phyloP scores from a whole-genome alignment of 2,329 filamentous ascomycete species.

The Macrophomina tecta region DNA sequence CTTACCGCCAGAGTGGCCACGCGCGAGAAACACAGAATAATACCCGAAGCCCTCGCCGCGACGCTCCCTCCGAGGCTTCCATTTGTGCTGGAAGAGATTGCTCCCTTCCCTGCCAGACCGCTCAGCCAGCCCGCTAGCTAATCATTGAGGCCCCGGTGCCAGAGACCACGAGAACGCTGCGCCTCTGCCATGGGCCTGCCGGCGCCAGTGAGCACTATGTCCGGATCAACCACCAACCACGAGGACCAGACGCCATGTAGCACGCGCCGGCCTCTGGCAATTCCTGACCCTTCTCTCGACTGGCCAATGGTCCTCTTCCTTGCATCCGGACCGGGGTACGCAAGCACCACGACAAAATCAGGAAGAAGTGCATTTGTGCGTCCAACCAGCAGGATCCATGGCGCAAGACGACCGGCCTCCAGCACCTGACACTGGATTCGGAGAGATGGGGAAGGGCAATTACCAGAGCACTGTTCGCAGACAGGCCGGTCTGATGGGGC shows the following conservation, averaged over 20 bases:
- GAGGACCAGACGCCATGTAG: slow-evolving; percentile 5
- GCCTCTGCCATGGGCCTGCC: slow-evolving; percentile 11
- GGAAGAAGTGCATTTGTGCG: slow-evolving; percentile 16
- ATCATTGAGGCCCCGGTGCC: neutral
- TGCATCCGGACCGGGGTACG: slow-evolving; percentile 11
- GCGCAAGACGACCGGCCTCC: neutral
- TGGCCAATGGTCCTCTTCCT: slow-evolving; percentile 6
- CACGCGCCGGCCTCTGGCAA: slow-evolving; percentile 6
- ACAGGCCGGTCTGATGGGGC: neutral
- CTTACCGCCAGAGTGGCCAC: slow-evolving; percentile 25
- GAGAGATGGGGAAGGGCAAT: neutral
- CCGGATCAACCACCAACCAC: slow-evolving; percentile 26
- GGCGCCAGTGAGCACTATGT: slow-evolving; percentile 23
- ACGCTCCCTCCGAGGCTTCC: neutral
- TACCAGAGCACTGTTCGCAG: slow-evolving; percentile 1
- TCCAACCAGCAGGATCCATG: neutral
- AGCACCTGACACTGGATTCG: neutral
- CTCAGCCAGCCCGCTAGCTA: slow-evolving; percentile 9
- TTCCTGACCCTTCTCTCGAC: neutral
- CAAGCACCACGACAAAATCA: slow-evolving; percentile 13
- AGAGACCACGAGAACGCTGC: slow-evolving; percentile 15
- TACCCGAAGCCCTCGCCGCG: slow-evolving; percentile 4
- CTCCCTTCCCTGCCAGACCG: slow-evolving; percentile 12
- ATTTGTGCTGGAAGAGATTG: neutral
- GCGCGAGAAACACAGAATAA: slow-evolving; percentile 15